Evolutionary conservation across 2,329 filamentous ascomycete genomes (phyloP).

Genomic region (Xylaria sp.): DNA sequence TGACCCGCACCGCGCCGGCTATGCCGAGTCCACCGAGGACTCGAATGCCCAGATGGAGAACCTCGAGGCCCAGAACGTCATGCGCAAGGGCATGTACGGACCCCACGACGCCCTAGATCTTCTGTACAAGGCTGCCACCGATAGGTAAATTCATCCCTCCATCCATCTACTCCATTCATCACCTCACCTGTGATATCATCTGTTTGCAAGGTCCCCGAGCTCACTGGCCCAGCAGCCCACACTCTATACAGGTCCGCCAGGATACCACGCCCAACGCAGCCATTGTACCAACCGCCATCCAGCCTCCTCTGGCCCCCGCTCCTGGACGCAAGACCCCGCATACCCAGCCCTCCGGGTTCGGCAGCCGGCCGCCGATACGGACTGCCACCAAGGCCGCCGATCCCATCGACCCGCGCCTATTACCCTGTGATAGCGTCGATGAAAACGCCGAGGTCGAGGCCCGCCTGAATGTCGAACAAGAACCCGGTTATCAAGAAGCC

Average conservation of each 20-base stretch:
- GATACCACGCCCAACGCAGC: constrained; percentile 42
- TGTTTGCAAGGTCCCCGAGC: background rate
- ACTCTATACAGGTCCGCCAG: constrained; percentile 43
- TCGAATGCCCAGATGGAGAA: constrained; percentile 72
- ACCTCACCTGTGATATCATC: background rate
- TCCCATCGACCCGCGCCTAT: constrained; percentile 49
- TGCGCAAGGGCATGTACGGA: constrained; percentile 81
- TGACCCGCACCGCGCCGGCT: constrained; percentile 46
- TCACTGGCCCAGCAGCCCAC: constrained; percentile 43
- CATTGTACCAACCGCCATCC: constrained; percentile 44
- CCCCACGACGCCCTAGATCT: constrained; percentile 93
- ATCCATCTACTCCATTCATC: too few relatives aligned
- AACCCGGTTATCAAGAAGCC: constrained; percentile 73
- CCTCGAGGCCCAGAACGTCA: constrained; percentile 70
- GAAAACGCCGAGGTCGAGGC: constrained; percentile 55
- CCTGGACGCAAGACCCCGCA: constrained; percentile 41
- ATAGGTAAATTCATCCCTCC: constrained; percentile 55
- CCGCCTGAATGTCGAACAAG: constrained; percentile 56
- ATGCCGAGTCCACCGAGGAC: constrained; percentile 58
- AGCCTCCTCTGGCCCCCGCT: constrained; percentile 42
- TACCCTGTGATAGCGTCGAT: constrained; percentile 40
- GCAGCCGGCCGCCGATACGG: constrained; percentile 41
- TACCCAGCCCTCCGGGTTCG: constrained; percentile 39
- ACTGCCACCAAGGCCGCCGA: constrained; percentile 45
- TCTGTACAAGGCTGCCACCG: constrained; percentile 84